Conservation (phyloP, 306 rosid species). For the Sindora glabra region DNA sequence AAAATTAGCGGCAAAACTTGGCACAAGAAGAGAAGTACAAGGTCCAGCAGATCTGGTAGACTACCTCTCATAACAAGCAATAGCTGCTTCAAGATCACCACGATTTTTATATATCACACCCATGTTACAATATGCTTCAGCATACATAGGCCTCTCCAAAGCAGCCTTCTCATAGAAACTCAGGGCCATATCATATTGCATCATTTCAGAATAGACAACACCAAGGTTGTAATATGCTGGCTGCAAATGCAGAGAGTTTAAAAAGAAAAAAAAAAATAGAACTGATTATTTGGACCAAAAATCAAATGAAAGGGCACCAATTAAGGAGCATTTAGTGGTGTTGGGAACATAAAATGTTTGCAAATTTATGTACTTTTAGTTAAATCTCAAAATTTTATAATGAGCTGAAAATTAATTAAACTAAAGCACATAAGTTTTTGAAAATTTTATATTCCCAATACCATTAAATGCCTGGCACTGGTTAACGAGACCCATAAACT, state of each 20-base stretch:
- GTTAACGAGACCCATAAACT: no score
- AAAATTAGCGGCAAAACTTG: conserved; percentile 2
- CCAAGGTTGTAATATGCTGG: conserved; percentile 99
- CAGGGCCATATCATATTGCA: conserved; percentile 95
- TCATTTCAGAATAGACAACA: conserved; percentile 96
- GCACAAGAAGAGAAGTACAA: neutral
- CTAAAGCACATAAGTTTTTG: no score
- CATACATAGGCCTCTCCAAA: conserved; percentile 93
- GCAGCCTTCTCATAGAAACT: conserved; percentile 95
- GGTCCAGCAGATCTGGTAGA: neutral
- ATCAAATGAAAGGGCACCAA: no score
- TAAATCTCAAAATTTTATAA: no score
- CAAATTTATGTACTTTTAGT: no score
- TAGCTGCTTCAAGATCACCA: conserved; percentile 90
- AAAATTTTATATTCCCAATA: no score
- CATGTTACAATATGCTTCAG: conserved; percentile 99
- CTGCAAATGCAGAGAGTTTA: conserved; percentile 42
- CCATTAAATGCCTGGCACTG: no score
- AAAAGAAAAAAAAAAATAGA: conserved; percentile 9
- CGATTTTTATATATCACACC: conserved; percentile 95
- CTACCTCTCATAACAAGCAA: conserved; percentile 98
- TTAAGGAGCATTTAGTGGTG: no score
- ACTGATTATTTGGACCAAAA: neutral
- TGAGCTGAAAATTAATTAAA: no score
- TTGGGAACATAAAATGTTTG: no score